Conservation (phyloP, 1,284 basidiomycete genomes). For the Irpex lacteus region DNA sequence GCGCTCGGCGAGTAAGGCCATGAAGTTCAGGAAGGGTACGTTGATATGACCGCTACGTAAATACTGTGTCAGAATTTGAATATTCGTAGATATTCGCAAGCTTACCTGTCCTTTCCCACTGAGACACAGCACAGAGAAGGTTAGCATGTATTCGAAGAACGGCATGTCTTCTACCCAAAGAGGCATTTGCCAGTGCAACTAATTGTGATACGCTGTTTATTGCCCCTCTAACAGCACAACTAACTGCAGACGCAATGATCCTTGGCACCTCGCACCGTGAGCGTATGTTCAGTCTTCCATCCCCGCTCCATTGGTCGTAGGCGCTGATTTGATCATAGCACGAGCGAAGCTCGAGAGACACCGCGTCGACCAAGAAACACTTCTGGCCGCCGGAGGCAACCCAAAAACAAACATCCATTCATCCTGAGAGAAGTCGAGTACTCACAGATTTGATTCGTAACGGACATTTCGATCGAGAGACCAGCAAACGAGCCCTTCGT, state of each 20-base stretch:
- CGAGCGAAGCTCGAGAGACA: no score
- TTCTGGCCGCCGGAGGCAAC: not conserved
- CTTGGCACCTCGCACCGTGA: no score
- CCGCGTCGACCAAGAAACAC: not conserved
- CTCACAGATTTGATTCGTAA: conserved; percentile 37
- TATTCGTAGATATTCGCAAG: not conserved
- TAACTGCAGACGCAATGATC: no score
- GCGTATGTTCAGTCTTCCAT: no score
- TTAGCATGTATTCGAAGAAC: not conserved
- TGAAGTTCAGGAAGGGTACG: conserved; percentile 72
- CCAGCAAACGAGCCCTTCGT: conserved; percentile 41
- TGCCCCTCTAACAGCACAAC: no score
- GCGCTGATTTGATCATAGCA: no score
- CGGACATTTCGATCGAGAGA: conserved; percentile 47
- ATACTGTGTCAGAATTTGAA: not conserved
- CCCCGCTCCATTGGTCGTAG: not conserved
- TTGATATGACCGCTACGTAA: conserved; percentile 29
- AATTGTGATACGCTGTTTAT: no score
- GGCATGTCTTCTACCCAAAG: not conserved
- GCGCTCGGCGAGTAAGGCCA: conserved; percentile 63
- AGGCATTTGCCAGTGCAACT: no score
- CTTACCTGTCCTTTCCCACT: conserved; percentile 26
- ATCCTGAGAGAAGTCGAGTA: conserved; percentile 7
- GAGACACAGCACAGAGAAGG: not conserved
- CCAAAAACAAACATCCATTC: not conserved